Evolutionary conservation across 2,329 filamentous ascomycete genomes (phyloP), one percentile per base, ranked within the genome.

Genomic region (Penicillium occitanis): DNA sequence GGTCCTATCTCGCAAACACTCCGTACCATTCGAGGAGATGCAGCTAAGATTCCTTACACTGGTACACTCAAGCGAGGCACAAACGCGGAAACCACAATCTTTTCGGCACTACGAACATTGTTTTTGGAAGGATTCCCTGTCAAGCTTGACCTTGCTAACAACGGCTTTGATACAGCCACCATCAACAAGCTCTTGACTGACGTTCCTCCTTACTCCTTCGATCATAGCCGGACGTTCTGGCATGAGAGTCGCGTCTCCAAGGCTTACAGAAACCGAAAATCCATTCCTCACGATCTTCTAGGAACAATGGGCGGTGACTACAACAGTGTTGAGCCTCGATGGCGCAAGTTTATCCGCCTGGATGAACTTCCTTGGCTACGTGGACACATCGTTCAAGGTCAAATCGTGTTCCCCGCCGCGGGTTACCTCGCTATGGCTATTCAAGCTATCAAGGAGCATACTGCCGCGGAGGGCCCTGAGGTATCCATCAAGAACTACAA

Each of bases 331-430:
- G 28, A 35, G n/a, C 51, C 28, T 19, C 51, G 28, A 22, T 78
- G 76, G 76, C 68, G 71, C 17, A 76, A 76, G 40, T 67, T 72
- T 40, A 65, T 79, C 3, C 64, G 69, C 6, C 64, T 72, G 1
- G 58, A 64, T 2, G 75, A 79, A 53, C 66, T 77, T 7, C 70
- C 74, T 1, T 79, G 77, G 77, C 64, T 79, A 6, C 35, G 25
- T 3, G 73, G 73, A 57, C 78, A 79, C 48, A 68, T 70, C 28
- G 66, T 80, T 2, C 74, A 78, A 50, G 71, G 71, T 0, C 71
- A 75, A 50, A 69, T 73, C 7, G 68, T 77, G 7, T 75, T 75
- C 33, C 76, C 76, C 2, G 74, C 70, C 4, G 71, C 74, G 3
- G 76, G 70, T 1, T 77, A 73, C 40, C 61, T 75, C 3, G 69